phyloP scores from a whole-genome alignment of 352 stramenopile species.

The Phytophthora brassicae region DNA sequence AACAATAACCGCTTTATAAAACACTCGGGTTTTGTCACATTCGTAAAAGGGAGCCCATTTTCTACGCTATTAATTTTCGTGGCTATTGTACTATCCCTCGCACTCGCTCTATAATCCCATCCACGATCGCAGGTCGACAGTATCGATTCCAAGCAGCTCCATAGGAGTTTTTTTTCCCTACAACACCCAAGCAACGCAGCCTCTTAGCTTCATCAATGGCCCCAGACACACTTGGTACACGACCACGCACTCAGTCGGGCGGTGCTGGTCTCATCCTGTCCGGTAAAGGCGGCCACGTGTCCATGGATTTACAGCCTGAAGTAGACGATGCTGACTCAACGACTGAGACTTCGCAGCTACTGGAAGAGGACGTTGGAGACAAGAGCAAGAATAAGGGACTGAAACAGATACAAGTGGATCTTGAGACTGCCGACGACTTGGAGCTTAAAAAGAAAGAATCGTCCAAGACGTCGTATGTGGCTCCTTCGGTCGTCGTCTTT shows the following conservation, averaged over 20 bases:
- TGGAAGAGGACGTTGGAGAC: constrained; percentile 16
- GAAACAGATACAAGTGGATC: constrained; percentile 15
- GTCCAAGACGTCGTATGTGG: constrained; percentile 72
- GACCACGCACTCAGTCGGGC: constrained; percentile 21
- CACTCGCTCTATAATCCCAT: background rate
- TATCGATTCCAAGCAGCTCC: constrained; percentile 8
- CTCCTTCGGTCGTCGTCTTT: constrained; percentile 64
- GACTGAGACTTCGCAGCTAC: constrained; percentile 29
- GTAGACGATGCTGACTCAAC: constrained; percentile 17
- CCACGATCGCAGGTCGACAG: background rate
- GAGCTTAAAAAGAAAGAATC: constrained; percentile 25
- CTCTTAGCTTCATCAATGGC: constrained; percentile 14
- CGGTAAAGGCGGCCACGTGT: constrained; percentile 21
- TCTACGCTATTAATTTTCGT: too few species aligned
- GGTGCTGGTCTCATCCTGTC: constrained; percentile 15
- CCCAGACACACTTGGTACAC: constrained; percentile 23
- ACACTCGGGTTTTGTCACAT: constrained; percentile 9
- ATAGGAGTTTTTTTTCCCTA: constrained; percentile 8
- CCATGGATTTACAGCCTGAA: constrained; percentile 23
- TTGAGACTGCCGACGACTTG: constrained; percentile 20
- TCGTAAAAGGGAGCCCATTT: too few species aligned
- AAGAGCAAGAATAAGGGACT: constrained; percentile 4
- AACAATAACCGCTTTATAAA: constrained; percentile 8
- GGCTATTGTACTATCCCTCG: constrained; percentile 27
- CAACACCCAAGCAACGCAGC: constrained; percentile 4